A percentile compares a stretch with the other conserved stretches of the same genome.
Evolutionary conservation across 2,329 filamentous ascomycete species (phyloP).

Genomic region (Colletotrichum orbiculare): DNA sequence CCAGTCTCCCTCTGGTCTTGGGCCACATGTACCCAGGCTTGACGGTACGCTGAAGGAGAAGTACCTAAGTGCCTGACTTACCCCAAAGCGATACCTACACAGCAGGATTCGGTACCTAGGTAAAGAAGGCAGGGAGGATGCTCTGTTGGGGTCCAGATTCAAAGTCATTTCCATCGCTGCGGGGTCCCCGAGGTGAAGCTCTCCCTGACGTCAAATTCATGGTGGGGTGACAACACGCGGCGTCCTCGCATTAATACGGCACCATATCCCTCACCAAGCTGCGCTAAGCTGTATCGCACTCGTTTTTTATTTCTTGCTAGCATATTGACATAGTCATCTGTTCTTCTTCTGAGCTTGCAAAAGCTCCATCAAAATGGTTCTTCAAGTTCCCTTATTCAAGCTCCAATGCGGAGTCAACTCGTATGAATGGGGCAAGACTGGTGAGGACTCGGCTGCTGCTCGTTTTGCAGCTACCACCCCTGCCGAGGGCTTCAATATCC

Average conservation of each 20-base stretch:
- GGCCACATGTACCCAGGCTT: too few relatives aligned
- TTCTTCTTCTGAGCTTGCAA: not conserved
- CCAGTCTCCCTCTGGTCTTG: too few relatives aligned
- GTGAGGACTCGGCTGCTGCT: slow-evolving; percentile 86
- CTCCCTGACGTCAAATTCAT: slow-evolving; percentile 36
- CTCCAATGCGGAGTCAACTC: slow-evolving; percentile 95
- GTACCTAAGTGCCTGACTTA: too few relatives aligned
- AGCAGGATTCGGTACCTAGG: not conserved
- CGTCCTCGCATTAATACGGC: slow-evolving; percentile 17
- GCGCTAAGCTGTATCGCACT: too few relatives aligned
- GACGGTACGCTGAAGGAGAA: too few relatives aligned
- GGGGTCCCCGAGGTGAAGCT: slow-evolving; percentile 31
- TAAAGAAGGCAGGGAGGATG: not conserved
- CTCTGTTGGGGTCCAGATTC: slow-evolving; percentile 7
- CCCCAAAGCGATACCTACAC: too few relatives aligned
- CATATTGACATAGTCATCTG: too few relatives aligned
- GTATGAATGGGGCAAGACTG: slow-evolving; percentile 98
- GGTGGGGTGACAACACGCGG: slow-evolving; percentile 28
- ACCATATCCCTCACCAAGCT: not conserved
- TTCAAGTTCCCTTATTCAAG: slow-evolving; percentile 86
- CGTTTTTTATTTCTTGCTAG: too few relatives aligned
- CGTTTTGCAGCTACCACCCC: slow-evolving; percentile 89
- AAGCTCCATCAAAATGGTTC: slow-evolving; percentile 39
- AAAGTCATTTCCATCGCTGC: slow-evolving; percentile 6
- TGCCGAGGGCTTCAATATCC: slow-evolving; percentile 77